These are phyloP conservation scores for Rhipidocladum racemiflorum DNA, from an alignment of 176 grass and related monocot species.

Conservation along the genomic window DNA sequence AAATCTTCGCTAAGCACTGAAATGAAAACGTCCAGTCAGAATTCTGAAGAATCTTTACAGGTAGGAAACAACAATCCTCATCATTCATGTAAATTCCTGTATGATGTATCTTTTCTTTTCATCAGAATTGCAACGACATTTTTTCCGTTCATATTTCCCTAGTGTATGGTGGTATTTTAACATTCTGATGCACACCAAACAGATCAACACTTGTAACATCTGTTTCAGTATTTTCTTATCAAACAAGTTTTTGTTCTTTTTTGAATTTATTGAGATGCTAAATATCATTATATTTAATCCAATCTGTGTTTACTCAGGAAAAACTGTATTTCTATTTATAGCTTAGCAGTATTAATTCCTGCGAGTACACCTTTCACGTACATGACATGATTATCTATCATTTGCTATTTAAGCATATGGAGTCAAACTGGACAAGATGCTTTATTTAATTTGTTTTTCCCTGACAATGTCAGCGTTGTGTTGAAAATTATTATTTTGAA, in stretches of 20 bases:
- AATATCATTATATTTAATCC: background rate
- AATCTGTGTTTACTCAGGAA: background rate
- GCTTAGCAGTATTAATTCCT: background rate
- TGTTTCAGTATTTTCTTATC: background rate
- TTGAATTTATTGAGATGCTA: background rate
- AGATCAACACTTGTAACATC: background rate
- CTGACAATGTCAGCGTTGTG: conserved; percentile 4
- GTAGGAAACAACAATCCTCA: background rate
- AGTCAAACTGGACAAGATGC: background rate
- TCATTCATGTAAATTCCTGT: background rate
- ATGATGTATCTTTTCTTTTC: background rate
- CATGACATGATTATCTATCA: background rate
- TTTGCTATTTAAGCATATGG: background rate
- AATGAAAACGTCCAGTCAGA: background rate
- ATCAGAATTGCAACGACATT: background rate
- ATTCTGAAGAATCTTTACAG: conserved; percentile 38
- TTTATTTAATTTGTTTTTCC: background rate
- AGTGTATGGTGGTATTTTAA: background rate
- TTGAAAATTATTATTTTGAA: background rate
- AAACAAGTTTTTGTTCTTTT: background rate
- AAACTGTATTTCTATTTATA: background rate
- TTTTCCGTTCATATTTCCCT: background rate
- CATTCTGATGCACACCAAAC: background rate
- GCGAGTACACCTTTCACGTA: background rate
- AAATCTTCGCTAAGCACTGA: conserved; percentile 12